Percentiles rank a stretch among this genome's conserved stretches.
phyloP scores from a whole-genome alignment of 441 rosid genomes.

The Aleurites moluccanus region DNA sequence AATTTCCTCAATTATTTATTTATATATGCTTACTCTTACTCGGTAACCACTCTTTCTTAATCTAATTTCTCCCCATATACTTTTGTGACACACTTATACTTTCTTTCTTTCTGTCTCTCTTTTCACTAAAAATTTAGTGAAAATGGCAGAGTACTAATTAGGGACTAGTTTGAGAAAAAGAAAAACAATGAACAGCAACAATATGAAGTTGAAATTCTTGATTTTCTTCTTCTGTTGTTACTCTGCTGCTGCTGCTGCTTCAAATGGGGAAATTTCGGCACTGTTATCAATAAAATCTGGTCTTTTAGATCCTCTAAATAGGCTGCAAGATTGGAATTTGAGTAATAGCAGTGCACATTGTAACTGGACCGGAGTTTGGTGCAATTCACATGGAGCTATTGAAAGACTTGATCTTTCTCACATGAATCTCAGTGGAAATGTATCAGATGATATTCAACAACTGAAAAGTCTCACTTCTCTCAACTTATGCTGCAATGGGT shows the following conservation, averaged over 20 bases:
- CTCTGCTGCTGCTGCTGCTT: conserved; percentile 29
- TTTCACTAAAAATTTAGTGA: conserved; percentile 9
- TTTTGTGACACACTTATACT: conserved; percentile 10
- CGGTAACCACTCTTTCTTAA: conserved; percentile 34
- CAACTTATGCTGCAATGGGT: conserved; percentile 72
- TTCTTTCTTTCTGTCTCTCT: neutral
- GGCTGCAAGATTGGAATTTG: conserved; percentile 68
- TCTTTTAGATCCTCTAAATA: conserved; percentile 58
- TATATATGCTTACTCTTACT: conserved; percentile 29
- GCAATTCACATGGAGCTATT: conserved; percentile 61
- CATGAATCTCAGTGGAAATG: conserved; percentile 70
- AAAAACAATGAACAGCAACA: conserved; percentile 25
- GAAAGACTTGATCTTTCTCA: conserved; percentile 74
- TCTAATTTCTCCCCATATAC: conserved; percentile 26
- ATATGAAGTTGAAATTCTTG: conserved; percentile 36
- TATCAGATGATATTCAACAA: conserved; percentile 55
- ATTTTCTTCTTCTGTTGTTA: conserved; percentile 44
- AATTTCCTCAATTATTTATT: conserved; percentile 26
- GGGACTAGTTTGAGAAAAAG: no score
- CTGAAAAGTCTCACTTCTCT: conserved; percentile 54
- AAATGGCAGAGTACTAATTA: conserved; percentile 36
- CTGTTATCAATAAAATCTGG: conserved; percentile 55
- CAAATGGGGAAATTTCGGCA: conserved; percentile 47
- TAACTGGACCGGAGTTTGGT: conserved; percentile 81
- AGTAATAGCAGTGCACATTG: conserved; percentile 46